A percentile compares a stretch with the other conserved stretches of the same genome.
phyloP scores from a whole-genome alignment of 805 yeast genomes.

The Cyberlindnera mycetangii region DNA sequence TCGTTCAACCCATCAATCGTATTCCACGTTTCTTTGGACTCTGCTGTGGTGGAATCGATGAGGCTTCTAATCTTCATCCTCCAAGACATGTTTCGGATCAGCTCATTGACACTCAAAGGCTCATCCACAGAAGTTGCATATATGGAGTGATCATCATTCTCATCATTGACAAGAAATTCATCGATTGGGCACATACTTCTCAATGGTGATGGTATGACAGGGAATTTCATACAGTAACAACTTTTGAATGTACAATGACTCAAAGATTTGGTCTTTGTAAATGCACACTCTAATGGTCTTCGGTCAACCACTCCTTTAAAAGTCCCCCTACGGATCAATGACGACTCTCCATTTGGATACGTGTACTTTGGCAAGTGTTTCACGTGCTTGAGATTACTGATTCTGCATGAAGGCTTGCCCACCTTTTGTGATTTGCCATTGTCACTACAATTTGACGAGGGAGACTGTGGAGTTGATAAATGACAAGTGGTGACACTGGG shows the following conservation, averaged over 20 bases:
- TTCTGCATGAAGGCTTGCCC: not conserved
- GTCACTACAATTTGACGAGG: not conserved
- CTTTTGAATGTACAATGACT: slow-evolving; percentile 7
- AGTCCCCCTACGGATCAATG: slow-evolving; percentile 25
- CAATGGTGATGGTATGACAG: slow-evolving; percentile 19
- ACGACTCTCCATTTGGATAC: slow-evolving; percentile 15
- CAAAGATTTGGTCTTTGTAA: not conserved
- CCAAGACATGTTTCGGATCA: slow-evolving; percentile 9
- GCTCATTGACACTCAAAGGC: slow-evolving; percentile 3
- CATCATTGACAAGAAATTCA: not conserved
- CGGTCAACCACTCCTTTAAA: slow-evolving; percentile 30
- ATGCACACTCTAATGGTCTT: slow-evolving; percentile 26
- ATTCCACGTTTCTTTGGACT: slow-evolving; percentile 1
- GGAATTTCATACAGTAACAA: slow-evolving; percentile 17
- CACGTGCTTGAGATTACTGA: not conserved
- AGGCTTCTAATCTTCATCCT: slow-evolving; percentile 1
- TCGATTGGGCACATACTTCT: not conserved
- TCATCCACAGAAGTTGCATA: slow-evolving; percentile 3
- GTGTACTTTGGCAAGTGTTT: not conserved
- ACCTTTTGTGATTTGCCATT: not conserved
- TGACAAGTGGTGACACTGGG: not conserved
- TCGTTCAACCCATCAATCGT: not conserved
- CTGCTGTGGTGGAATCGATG: slow-evolving; percentile 5
- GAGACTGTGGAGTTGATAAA: not conserved
- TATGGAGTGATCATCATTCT: slow-evolving; percentile 3